Evolutionary conservation across 371 early-diverging fungal genomes (phyloP).

Genomic region (Lichtheimia ramosa): DNA sequence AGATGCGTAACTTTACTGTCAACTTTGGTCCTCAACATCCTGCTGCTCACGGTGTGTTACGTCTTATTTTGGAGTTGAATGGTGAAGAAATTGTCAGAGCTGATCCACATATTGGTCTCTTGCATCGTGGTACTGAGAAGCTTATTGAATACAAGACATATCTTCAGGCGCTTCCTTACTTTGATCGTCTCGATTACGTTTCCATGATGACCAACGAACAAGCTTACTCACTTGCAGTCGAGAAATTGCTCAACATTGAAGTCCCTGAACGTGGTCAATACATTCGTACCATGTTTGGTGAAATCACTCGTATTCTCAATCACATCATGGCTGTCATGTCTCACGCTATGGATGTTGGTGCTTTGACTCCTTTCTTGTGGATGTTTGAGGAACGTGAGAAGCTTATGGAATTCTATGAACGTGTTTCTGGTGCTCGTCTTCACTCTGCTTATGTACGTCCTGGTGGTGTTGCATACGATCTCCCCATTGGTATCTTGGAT

Average conservation of each 20-base stretch:
- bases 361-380: constrained; percentile 97
- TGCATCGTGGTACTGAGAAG: constrained; percentile 98
- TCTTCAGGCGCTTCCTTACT: constrained; percentile 96
- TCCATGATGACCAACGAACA: constrained; percentile 98
- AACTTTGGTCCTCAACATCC: constrained; percentile 99
- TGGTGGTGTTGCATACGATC: constrained; percentile 93
- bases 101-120: constrained; percentile 96
- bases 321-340: constrained; percentile 97
- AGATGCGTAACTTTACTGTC: constrained; percentile 81
- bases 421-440: constrained; percentile 97
- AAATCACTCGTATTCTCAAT: constrained; percentile 96
- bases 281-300: constrained; percentile 96
- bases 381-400: constrained; percentile 99
- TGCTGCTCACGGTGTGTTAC: constrained; percentile 98
- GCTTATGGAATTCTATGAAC: constrained; percentile 98
- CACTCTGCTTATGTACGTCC: constrained; percentile 97
- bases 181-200: constrained; percentile 97
- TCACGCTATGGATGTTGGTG: constrained; percentile 97
- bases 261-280: constrained; percentile 94
- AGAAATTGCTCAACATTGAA: constrained; percentile 96
- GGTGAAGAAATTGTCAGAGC: constrained; percentile 93
- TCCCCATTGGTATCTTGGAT: constrained; percentile 92
- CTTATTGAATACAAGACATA: constrained; percentile 96
- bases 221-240: constrained; percentile 94
- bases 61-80: constrained; percentile 91